Base-by-base conservation (phyloP, 2,329 filamentous ascomycete species). In the Aspergillus hiratsukae region DNA sequence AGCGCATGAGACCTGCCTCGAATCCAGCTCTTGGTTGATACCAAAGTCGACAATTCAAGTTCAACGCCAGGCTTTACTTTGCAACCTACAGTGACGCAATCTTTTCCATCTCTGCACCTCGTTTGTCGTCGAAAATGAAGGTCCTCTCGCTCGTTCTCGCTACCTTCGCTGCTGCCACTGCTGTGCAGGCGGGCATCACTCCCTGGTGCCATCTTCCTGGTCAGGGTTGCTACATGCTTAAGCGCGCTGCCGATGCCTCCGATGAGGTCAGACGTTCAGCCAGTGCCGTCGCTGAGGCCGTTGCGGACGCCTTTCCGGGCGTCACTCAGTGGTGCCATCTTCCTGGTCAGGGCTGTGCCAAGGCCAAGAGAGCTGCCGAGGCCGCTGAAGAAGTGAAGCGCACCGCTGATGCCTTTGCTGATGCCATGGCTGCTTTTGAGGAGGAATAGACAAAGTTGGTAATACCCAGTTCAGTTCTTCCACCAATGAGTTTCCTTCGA, bases 281-380 rank as follows among this genome's bases (percentile, higher is more conserved):
- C 29, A 67, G 71, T 43, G 68, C 69, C 35, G 61, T 72, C 31
- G 66, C 69, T 23, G 67, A 70, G 43, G 66, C 69, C 31, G 69
- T 68, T 60, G 61, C 66, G 28, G 60, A 66, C 41, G 64, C 62
- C 54, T 60, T 60, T n/a, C 60, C 61, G 21, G 53, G 54, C 48
- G 65, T 61, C 50, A 53, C 69, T 46, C 57, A 63, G 54, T 72
- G 71, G 71, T 75, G 72, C 54, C 58, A 58, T 29, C 63, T 66
- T 49, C 66, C 69, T 21, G 73, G 69, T 21, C 65, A 73, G 54
- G 64, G 66, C 29, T 75, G 74, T 59, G 87, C 86, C 64, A 88
- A 84, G 28, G 82, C 86, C 64, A 79, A 80, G 61, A 85, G 88
- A 65, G 86, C 87, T 31, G 86, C 86, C 49, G 80, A 81, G 66